Evolutionary conservation across 2,329 filamentous ascomycete species (phyloP).

Genomic region (Clonostachys rosea): DNA sequence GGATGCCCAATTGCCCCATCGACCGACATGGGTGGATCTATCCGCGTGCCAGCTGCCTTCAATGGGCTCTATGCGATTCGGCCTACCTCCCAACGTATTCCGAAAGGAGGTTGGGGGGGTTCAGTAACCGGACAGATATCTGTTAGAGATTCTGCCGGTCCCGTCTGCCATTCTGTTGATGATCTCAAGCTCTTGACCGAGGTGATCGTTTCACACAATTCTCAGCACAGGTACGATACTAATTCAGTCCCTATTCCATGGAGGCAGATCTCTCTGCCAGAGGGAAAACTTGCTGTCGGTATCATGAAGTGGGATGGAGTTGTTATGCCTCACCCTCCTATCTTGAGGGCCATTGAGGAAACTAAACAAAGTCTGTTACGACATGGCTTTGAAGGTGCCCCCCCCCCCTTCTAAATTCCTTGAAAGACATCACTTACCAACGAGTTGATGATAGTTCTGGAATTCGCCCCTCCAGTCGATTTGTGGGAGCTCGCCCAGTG

Average conservation of each 20-base stretch:
- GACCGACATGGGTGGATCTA: conserved; percentile 40
- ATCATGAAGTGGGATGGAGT: conserved; percentile 6
- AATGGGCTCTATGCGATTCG: conserved; percentile 35
- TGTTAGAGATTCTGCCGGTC: conserved; percentile 19
- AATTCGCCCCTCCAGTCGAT: conserved; percentile 9
- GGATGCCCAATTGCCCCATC: conserved; percentile 33
- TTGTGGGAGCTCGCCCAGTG: background rate
- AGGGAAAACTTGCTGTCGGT: conserved; percentile 7
- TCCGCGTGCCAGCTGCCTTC: conserved; percentile 35
- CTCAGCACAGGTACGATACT: conserved; percentile 34
- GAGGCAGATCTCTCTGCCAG: conserved; percentile 1
- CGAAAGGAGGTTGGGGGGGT: conserved; percentile 2
- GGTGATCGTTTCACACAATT: conserved; percentile 21
- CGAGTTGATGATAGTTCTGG: conserved; percentile 5
- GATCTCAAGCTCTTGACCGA: conserved; percentile 29
- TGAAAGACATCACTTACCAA: no score
- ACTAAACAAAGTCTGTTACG: background rate
- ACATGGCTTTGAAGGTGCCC: background rate
- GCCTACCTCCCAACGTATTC: conserved; percentile 25
- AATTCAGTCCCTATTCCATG: conserved; percentile 18
- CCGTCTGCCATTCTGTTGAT: no score
- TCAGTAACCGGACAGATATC: conserved; percentile 23
- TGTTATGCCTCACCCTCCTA: conserved; percentile 1
- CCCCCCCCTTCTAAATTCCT: background rate
- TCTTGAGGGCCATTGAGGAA: background rate